phyloP scores from a whole-genome alignment of 495 filamentous ascomycete species.

The Cudoniella acicularis region DNA sequence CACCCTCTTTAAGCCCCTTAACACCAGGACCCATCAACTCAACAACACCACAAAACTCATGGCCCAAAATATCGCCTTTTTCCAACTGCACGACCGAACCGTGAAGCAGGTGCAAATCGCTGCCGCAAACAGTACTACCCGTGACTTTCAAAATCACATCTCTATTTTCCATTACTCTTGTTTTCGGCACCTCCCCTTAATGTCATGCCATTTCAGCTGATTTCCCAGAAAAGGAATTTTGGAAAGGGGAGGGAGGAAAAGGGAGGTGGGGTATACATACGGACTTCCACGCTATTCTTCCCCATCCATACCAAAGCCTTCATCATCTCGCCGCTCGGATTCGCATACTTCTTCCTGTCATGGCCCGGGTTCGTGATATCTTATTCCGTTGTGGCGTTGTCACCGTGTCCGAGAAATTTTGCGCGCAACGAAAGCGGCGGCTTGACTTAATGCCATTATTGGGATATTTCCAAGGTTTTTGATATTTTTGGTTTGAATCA shows the following conservation, averaged over 20 bases:
- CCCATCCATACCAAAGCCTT: constrained; percentile 71
- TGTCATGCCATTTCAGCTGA: neutral
- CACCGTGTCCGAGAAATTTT: constrained; percentile 60
- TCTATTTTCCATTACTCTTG: constrained; percentile 62
- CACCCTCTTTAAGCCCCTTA: constrained; percentile 58
- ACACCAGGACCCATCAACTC: constrained; percentile 63
- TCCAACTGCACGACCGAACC: constrained; percentile 65
- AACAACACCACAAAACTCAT: constrained; percentile 84
- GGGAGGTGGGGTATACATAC: constrained; percentile 42
- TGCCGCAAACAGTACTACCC: constrained; percentile 82
- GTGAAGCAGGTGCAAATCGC: constrained; percentile 80
- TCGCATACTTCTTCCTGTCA: constrained; percentile 38
- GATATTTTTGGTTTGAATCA: no score
- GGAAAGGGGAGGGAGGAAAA: constrained; percentile 62
- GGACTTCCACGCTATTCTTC: constrained; percentile 59
- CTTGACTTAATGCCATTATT: constrained; percentile 22
- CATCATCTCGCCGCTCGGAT: constrained; percentile 54
- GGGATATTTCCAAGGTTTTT: no score
- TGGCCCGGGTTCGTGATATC: constrained; percentile 47
- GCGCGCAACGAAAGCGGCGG: constrained; percentile 57
- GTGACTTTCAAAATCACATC: constrained; percentile 87
- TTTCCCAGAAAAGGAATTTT: constrained; percentile 35
- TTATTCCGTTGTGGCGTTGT: constrained; percentile 52
- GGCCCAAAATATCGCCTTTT: constrained; percentile 85
- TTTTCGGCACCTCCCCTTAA: constrained; percentile 49